A percentile compares a stretch with the other conserved stretches of the same genome.
Evolutionary conservation across 139 green algal species (phyloP).

Genomic region (Chlorella sorokiniana): DNA sequence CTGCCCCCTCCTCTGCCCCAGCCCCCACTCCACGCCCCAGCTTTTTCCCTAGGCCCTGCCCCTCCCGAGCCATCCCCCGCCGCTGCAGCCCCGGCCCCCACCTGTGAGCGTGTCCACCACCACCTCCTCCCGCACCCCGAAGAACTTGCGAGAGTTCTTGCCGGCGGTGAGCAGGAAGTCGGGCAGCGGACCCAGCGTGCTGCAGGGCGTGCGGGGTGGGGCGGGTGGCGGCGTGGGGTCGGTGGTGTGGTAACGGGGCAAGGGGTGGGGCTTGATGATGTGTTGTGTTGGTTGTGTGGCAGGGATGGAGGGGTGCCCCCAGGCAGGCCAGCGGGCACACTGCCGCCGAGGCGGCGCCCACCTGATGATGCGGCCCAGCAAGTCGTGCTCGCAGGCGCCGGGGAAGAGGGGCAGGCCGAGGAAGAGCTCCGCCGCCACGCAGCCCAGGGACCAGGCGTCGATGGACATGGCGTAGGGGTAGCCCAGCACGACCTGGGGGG

Average conservation of each 20-base stretch:
- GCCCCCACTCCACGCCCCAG: too few species aligned
- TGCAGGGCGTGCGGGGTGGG: neutral
- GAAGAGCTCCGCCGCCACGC: constrained; percentile 39
- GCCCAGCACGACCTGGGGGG: constrained; percentile 44
- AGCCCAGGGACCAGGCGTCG: constrained; percentile 35
- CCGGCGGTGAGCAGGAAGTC: constrained; percentile 66
- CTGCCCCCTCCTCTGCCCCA: too few species aligned
- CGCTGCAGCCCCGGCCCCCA: neutral
- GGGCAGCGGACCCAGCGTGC: constrained; percentile 82
- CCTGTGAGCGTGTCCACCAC: neutral
- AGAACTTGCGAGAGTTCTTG: constrained; percentile 83
- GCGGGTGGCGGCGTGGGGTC: too few species aligned
- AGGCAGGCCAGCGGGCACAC: too few species aligned
- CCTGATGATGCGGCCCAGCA: constrained; percentile 83
- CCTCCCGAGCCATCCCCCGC: too few species aligned
- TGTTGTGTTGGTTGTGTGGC: neutral
- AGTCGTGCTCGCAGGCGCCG: constrained; percentile 90
- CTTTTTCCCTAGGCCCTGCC: too few species aligned
- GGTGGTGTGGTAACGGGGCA: neutral
- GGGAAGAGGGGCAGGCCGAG: constrained; percentile 93
- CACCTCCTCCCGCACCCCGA: constrained; percentile 50
- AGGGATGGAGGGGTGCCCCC: too few species aligned
- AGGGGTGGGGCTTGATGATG: neutral
- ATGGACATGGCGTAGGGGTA: constrained; percentile 36
- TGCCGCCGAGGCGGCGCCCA: too few species aligned